Conservation (phyloP, 2,329 filamentous ascomycete species). For the Aspergillus quadricinctus region DNA sequence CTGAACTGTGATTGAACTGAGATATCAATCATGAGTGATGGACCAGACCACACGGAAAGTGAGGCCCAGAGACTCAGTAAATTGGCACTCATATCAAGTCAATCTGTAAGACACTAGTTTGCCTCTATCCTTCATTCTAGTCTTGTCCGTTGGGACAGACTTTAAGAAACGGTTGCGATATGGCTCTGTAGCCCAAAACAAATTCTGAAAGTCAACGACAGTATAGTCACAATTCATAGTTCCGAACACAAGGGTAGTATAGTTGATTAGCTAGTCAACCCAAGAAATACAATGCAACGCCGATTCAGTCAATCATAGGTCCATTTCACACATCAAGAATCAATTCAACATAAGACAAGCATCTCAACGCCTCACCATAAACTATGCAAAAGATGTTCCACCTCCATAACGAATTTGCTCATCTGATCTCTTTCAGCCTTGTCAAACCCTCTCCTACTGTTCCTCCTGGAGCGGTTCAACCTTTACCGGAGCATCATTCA, state of each 20-base stretch:
- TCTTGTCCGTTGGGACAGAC: background rate
- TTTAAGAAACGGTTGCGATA: background rate
- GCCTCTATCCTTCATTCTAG: background rate
- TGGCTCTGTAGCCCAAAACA: background rate
- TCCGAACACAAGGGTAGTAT: too few relatives aligned
- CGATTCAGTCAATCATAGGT: background rate
- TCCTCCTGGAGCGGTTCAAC: slow-evolving; percentile 11
- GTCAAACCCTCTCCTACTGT: background rate
- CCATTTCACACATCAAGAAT: background rate
- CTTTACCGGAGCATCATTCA: slow-evolving; percentile 20
- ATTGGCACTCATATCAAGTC: background rate
- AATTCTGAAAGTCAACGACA: background rate
- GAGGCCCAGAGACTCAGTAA: background rate
- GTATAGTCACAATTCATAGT: background rate
- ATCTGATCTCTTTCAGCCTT: background rate
- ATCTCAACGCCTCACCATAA: background rate
- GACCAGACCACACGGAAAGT: background rate
- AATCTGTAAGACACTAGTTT: background rate
- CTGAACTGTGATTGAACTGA: background rate
- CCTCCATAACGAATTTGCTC: background rate
- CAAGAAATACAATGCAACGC: background rate
- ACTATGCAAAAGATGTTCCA: background rate
- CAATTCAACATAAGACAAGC: background rate
- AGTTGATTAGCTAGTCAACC: background rate
- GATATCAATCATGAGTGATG: background rate